Base-by-base conservation (phyloP, 139 green algal genomes). In the Volvox reticuliferus region DNA sequence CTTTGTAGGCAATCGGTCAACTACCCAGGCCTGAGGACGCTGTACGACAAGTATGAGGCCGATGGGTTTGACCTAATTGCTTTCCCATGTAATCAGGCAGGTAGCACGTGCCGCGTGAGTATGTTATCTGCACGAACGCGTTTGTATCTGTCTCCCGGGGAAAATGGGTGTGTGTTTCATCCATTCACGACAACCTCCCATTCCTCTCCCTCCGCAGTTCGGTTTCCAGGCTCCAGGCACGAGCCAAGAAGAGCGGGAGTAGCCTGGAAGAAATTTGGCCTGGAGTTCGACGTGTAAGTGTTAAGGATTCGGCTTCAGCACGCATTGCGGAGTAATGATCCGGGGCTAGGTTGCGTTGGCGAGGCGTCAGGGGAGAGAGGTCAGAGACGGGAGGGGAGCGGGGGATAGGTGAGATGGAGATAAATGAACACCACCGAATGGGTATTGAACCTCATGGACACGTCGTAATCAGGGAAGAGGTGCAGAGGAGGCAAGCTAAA, bases 41-140 rank as follows among this genome's bases (percentile, higher is more conserved):
- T 98, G 89, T 95, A 96, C 76, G 95, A 98, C 36, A 96, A 96
- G 86, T 95, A 91, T 88, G 87, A 91, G 24, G 71, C 62, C 50
- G 68, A 97, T 35, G 97, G 97, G 30, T 99, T 99, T 94, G 95
- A 95, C 78, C 76, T 99, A 2, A 90, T 97, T 12, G 97, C 93
- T 3, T 98, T 98, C 85, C 95, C 97, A 0, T 99, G 96, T 95
- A 99, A 99, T 91, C 97, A 98, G 95, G 92, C 94, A 81, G 26
- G 88, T 36, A 20, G 0, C 12, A 30, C 9, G 17, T 19, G 9
- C 22, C 9, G 30, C 9, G 44, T 9, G 44, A 14, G 44, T 55
- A 14, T 55, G 5, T 55, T 55, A 14, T 55, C 44, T 55, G 44
- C 5, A 55, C 44, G 44, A 55, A 9, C 44, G 44, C 9, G 44